Base-by-base conservation (phyloP, 2,329 filamentous ascomycete species). In the Aureobasidium sp. region DNA sequence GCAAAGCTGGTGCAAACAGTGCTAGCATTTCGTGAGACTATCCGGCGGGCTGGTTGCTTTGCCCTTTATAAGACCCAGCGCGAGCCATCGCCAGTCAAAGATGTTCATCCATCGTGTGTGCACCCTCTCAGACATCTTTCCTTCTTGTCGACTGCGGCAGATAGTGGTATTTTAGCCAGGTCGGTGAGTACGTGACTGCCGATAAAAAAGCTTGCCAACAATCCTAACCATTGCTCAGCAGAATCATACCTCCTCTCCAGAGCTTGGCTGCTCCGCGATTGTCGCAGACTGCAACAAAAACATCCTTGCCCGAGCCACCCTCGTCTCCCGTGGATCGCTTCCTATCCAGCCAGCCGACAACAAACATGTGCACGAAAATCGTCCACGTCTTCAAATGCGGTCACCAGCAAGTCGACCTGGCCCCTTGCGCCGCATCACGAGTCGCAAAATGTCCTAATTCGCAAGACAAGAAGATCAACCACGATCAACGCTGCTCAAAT, bases 321-420 rank as follows among this genome's bases (percentile, higher is more conserved):
- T 32, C n/a, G 29, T 45, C 16, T 29, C 29, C 29, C 27, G 44
- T 13, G 36, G 41, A 27, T 21, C 32, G 27, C 7, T 48, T 34
- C 42, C 5, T 39, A 15, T 36, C 54, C 27, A 32, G 25, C 42
- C 30, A 48, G n/a, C 21, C 32, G 45, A 41, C 41, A 36, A 41
- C 49, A 68, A 52, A 48, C 44, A 79, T 79, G 77, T 80, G 78
- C 69, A 77, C 73, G 62, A 72, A 76, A 68, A 73, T 79, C 65
- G 73, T 77, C 66, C 77, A 79, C 71, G 69, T 70, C 59, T 80
- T 79, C 69, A 71, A 72, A 66, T 80, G 78, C 69, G 76, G 75
- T 66, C 77, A 79, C 68, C 71, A 72, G 63, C 70, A 72, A 42
- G 67, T 70, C 52, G 76, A 78, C 62, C 75, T 73, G 64, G 76